Conservation (phyloP, 176 grass and related monocot genomes). For the Rhynchospora breviuscula region DNA sequence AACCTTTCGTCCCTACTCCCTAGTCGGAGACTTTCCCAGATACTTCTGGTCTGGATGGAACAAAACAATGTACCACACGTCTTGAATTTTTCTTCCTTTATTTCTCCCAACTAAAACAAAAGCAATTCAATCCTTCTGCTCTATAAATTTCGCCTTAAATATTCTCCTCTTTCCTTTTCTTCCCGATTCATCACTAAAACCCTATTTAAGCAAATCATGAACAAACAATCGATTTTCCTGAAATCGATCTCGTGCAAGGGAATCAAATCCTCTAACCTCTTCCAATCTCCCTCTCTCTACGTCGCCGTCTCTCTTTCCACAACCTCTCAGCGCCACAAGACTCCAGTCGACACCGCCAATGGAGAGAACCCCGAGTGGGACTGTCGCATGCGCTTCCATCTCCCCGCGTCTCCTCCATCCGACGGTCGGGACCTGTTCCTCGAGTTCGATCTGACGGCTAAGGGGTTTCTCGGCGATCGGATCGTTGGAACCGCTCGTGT, state of each 20-base stretch:
- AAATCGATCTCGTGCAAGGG: conserved; percentile 49
- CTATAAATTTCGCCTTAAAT: too few species aligned
- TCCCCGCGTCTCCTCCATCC: background rate
- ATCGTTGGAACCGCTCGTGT: conserved; percentile 45
- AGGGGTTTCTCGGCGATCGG: conserved; percentile 45
- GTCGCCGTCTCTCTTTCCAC: conserved; percentile 39
- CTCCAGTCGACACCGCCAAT: conserved; percentile 34
- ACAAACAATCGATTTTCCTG: conserved; percentile 20
- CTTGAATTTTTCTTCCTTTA: background rate
- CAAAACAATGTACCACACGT: background rate
- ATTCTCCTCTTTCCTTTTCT: background rate
- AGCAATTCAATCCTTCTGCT: too few species aligned
- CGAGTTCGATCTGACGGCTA: conserved; percentile 48
- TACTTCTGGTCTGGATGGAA: too few species aligned
- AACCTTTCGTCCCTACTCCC: too few species aligned
- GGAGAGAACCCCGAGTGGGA: conserved; percentile 63
- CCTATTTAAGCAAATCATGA: background rate
- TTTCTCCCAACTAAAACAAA: background rate
- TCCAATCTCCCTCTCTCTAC: conserved; percentile 54
- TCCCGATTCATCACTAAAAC: background rate
- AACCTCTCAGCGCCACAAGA: conserved; percentile 42
- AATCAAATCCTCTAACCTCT: conserved; percentile 41
- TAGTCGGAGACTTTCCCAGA: too few species aligned
- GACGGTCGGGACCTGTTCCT: conserved; percentile 15
- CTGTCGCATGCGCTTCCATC: conserved; percentile 30